These are phyloP conservation scores for Cordyceps pruinosa DNA, from an alignment of 2,329 filamentous ascomycete genomes.

Conservation along the genomic window DNA sequence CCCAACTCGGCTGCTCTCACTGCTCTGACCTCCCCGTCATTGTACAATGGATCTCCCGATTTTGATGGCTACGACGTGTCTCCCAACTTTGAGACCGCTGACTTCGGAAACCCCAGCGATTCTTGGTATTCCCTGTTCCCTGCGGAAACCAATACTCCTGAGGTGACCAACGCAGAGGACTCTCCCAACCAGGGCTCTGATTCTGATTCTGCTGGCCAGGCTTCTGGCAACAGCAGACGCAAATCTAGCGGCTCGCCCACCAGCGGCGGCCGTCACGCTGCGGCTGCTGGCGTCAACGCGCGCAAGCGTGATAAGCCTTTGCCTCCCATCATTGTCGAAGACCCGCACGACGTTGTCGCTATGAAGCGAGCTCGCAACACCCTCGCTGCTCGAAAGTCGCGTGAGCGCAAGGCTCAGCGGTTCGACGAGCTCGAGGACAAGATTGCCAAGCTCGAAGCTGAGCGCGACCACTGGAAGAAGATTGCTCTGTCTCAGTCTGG, in stretches of 20 bases:
- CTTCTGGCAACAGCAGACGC: slow-evolving; percentile 36
- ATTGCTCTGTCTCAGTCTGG: slow-evolving; percentile 39
- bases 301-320: slow-evolving; percentile 76
- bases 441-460: slow-evolving; percentile 62
- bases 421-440: slow-evolving; percentile 67
- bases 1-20: slow-evolving; percentile 79
- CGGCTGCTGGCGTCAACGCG: slow-evolving; percentile 61
- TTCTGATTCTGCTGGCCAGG: slow-evolving; percentile 36
- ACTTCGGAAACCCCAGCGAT: slow-evolving; percentile 44
- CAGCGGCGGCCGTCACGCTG: slow-evolving; percentile 54
- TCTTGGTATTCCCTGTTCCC: slow-evolving; percentile 72
- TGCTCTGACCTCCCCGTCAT: slow-evolving; percentile 77
- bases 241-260: slow-evolving; percentile 41
- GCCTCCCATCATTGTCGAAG: slow-evolving; percentile 68
- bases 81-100: slow-evolving; percentile 61
- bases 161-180: slow-evolving; percentile 26
- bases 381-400: slow-evolving; percentile 86
- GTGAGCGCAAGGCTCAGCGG: slow-evolving; percentile 74
- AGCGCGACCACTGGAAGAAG: slow-evolving; percentile 60
- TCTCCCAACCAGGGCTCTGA: slow-evolving; percentile 41
- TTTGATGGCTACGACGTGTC: slow-evolving; percentile 72
- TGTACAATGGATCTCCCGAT: slow-evolving; percentile 69
- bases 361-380: slow-evolving; percentile 94
- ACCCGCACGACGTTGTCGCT: slow-evolving; percentile 66
- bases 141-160: slow-evolving; percentile 30